Conservation (phyloP, 805 yeast species). For the Candida michaelii region DNA sequence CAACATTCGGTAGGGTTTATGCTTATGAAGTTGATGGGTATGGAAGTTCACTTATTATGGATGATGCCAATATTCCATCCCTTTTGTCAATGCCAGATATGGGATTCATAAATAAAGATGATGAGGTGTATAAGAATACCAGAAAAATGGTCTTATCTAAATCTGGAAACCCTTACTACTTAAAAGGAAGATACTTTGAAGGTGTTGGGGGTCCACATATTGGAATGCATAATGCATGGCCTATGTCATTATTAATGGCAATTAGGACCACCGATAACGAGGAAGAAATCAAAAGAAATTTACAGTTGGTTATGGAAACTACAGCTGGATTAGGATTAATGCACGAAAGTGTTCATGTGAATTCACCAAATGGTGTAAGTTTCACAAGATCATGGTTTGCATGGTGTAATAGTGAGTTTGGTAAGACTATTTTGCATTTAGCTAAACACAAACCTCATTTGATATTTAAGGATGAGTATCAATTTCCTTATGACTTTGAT, state of each 20-base stretch:
- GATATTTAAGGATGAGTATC: conserved; percentile 51
- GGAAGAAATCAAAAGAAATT: conserved; percentile 53
- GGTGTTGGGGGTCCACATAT: conserved; percentile 94
- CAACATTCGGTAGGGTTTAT: conserved; percentile 69
- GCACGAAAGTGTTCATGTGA: conserved; percentile 79
- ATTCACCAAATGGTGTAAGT: conserved; percentile 42
- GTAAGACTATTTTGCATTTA: conserved; percentile 76
- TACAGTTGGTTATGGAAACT: conserved; percentile 52
- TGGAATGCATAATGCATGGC: conserved; percentile 84
- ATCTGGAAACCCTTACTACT: conserved; percentile 75
- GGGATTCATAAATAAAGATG: conserved; percentile 55
- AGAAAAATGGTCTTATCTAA: conserved; percentile 70
- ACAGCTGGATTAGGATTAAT: conserved; percentile 78
- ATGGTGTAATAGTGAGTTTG: conserved; percentile 93
- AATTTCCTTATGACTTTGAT: conserved; percentile 23
- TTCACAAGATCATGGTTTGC: conserved; percentile 90
- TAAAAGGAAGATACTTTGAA: conserved; percentile 59
- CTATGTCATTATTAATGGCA: conserved; percentile 75
- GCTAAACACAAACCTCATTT: conserved; percentile 73
- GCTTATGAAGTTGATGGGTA: conserved; percentile 91
- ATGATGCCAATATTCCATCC: conserved; percentile 90
- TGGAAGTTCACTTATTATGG: conserved; percentile 74
- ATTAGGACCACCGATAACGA: conserved; percentile 77
- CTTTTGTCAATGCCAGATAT: conserved; percentile 75
- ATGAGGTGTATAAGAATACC: conserved; percentile 72